These are phyloP conservation scores for Melampsora americana DNA, from an alignment of 1,284 basidiomycete species.

Conservation along the genomic window DNA sequence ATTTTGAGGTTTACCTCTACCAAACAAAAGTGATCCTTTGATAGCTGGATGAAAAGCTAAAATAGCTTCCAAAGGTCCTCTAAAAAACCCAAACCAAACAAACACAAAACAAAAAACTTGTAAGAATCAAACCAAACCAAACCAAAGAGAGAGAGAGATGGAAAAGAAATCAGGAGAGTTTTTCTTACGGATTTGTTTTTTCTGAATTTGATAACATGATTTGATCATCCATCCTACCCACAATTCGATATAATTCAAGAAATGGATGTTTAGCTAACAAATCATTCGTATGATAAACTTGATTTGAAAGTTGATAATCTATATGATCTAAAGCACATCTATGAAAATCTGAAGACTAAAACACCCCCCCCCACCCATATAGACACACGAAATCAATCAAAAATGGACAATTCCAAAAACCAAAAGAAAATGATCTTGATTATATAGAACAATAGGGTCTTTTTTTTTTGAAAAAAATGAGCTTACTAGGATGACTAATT, in stretches of 20 bases:
- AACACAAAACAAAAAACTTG: background rate
- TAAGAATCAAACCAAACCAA: no score
- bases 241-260: background rate
- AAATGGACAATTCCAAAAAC: no score
- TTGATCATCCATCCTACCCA: conserved; percentile 7
- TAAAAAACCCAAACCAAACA: background rate
- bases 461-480: no score
- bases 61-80: background rate
- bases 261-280: background rate
- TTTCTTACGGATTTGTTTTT: conserved; percentile 29
- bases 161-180: no score
- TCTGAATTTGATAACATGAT: conserved; percentile 8
- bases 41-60: background rate
- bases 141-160: background rate
- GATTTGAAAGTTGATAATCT: background rate
- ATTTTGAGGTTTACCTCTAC: conserved; percentile 11
- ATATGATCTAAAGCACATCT: background rate
- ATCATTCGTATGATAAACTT: conserved; percentile 19
- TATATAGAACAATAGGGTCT: no score
- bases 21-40: conserved; percentile 1
- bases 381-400: no score
- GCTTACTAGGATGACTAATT: background rate
- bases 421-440: no score
- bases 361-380: no score
- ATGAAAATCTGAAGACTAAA: background rate